phyloP scores from a whole-genome alignment of 257 asterid genomes.

The Gardenia jasminoides region DNA sequence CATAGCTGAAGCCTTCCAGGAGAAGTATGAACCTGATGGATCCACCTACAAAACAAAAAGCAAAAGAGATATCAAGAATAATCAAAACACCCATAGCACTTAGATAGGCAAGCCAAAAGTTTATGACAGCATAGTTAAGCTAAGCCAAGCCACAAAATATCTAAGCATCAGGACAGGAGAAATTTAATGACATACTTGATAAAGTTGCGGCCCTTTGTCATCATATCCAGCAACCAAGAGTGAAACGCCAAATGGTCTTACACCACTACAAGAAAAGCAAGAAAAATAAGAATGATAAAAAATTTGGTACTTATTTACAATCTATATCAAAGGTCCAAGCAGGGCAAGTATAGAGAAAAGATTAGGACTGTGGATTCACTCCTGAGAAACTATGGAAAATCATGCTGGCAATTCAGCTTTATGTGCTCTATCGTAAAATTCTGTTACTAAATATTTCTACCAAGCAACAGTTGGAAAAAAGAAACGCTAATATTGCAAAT shows the following conservation, averaged over 20 bases:
- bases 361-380: background rate
- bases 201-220: conserved; percentile 98
- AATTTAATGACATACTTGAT: conserved; percentile 55
- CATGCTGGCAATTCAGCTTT: background rate
- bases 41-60: conserved; percentile 55
- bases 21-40: conserved; percentile 98
- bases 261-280: conserved; percentile 59
- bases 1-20: conserved; percentile 99
- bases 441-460: background rate
- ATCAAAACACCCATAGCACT: background rate
- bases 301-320: background rate
- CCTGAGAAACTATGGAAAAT: background rate
- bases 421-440: background rate
- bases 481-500: background rate
- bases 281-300: conserved; percentile 11
- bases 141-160: background rate
- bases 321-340: background rate
- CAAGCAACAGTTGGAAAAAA: background rate
- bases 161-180: background rate
- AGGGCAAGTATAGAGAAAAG: too few species aligned
- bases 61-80: background rate
- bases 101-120: background rate
- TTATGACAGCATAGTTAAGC: background rate
- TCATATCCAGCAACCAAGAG: conserved; percentile 95
- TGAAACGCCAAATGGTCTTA: conserved; percentile 96